Conservation (phyloP, 257 asterid genomes). For the Capsicum chinense region DNA sequence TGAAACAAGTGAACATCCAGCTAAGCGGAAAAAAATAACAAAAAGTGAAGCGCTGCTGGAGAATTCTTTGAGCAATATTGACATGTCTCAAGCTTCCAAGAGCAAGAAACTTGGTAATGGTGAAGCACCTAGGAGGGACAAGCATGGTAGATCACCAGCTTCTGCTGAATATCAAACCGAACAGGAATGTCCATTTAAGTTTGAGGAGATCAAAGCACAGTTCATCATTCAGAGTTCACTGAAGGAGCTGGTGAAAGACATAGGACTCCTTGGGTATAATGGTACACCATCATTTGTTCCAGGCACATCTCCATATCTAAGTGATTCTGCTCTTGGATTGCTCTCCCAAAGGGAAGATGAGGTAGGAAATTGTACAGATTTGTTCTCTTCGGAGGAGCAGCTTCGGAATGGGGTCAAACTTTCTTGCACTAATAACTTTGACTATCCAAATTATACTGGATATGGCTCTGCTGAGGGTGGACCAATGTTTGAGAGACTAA, state of each 20-base stretch:
- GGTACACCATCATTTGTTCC: slow-evolving; percentile 64
- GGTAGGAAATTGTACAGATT: slow-evolving; percentile 40
- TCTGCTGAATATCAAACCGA: slow-evolving; percentile 37
- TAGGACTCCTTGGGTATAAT: slow-evolving; percentile 67
- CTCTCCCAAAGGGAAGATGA: slow-evolving; percentile 40
- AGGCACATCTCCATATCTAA: slow-evolving; percentile 42
- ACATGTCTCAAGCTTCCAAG: slow-evolving; percentile 43
- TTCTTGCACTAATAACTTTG: slow-evolving; percentile 34
- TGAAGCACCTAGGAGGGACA: slow-evolving; percentile 47
- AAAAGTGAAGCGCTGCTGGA: slow-evolving; percentile 46
- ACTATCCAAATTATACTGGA: slow-evolving; percentile 39
- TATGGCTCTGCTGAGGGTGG: slow-evolving; percentile 40
- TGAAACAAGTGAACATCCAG: slow-evolving; percentile 47
- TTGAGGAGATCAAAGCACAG: slow-evolving; percentile 77
- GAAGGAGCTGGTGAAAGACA: slow-evolving; percentile 65
- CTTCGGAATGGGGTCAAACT: slow-evolving; percentile 39
- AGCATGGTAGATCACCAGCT: slow-evolving; percentile 46
- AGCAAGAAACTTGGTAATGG: slow-evolving; percentile 48
- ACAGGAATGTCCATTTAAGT: slow-evolving; percentile 62
- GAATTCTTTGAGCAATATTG: slow-evolving; percentile 37
- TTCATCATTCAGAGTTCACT: slow-evolving; percentile 65
- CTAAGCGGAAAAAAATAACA: slow-evolving; percentile 50
- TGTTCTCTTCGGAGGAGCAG: slow-evolving; percentile 38
- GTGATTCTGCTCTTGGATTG: slow-evolving; percentile 56
- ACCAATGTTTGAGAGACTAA: slow-evolving; percentile 46